phyloP scores from a whole-genome alignment of 73 alveolate species.

The Paramecium sexaurelia region DNA sequence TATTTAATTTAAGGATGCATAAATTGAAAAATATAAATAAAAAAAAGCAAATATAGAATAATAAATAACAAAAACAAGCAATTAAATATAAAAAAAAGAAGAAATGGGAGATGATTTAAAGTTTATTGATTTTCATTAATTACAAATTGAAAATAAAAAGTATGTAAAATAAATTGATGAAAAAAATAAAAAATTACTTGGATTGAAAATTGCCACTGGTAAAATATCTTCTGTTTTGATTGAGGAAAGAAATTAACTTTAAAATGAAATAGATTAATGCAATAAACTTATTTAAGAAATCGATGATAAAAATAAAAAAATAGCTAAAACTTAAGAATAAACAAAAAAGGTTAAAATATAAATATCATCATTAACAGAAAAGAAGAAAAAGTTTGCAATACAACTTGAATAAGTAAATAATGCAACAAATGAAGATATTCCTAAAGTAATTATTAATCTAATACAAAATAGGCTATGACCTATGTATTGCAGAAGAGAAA shows the following conservation, averaged over 20 bases:
- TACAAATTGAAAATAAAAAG: constrained; percentile 95
- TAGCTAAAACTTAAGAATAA: constrained; percentile 54
- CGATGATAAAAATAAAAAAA: constrained; percentile 62
- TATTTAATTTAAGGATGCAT: constrained; percentile 68
- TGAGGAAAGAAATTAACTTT: constrained; percentile 53
- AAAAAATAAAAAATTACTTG: constrained; percentile 88
- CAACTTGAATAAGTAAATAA: constrained; percentile 51
- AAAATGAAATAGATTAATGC: constrained; percentile 62
- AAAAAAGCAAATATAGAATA: constrained; percentile 82
- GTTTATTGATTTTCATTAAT: constrained; percentile 95
- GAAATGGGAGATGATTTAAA: constrained; percentile 96
- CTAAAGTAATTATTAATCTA: background rate
- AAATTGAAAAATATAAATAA: constrained; percentile 81
- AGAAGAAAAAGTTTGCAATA: constrained; percentile 44
- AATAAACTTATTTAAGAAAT: constrained; percentile 45
- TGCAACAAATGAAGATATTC: constrained; percentile 56
- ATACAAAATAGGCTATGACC: constrained; percentile 54
- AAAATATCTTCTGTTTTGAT: constrained; percentile 68
- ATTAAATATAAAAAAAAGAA: constrained; percentile 90
- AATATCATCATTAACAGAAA: background rate
- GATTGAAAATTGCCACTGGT: constrained; percentile 91
- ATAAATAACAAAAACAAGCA: constrained; percentile 85
- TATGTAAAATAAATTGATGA: constrained; percentile 95
- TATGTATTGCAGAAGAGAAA: constrained; percentile 54
- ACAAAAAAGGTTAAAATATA: constrained; percentile 10